A percentile compares a stretch with the other conserved stretches of the same genome.
Conservation (phyloP, 176 grass and related monocot genomes). For the Miscanthus lutarioriparius region DNA sequence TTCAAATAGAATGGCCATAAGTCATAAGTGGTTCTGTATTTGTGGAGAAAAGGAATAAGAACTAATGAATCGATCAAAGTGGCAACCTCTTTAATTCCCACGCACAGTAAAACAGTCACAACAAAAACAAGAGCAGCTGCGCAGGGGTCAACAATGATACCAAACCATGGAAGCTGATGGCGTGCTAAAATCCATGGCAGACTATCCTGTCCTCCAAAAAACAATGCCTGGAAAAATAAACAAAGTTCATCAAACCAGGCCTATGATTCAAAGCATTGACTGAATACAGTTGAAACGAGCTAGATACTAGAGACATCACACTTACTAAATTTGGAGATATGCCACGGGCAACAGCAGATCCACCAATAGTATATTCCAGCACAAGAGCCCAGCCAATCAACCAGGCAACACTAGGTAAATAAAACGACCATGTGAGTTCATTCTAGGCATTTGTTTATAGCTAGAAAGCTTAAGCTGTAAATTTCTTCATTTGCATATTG, state of each 20-base stretch:
- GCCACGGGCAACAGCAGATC: constrained; percentile 93
- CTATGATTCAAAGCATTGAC: constrained; percentile 15
- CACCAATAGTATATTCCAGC: constrained; percentile 94
- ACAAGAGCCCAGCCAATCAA: constrained; percentile 97
- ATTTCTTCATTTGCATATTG: constrained; percentile 4
- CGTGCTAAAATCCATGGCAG: constrained; percentile 85
- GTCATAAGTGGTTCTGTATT: neutral
- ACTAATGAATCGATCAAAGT: constrained; percentile 32
- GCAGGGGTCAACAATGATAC: constrained; percentile 84
- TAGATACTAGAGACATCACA: constrained; percentile 27
- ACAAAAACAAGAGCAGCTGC: constrained; percentile 72
- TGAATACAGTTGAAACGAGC: constrained; percentile 21
- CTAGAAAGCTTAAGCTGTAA: neutral
- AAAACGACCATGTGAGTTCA: constrained; percentile 34
- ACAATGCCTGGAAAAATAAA: constrained; percentile 69
- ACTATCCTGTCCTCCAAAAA: constrained; percentile 88
- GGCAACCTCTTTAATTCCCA: constrained; percentile 90
- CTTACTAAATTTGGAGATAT: constrained; percentile 95
- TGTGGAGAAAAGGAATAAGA: neutral
- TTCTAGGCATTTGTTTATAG: constrained; percentile 17
- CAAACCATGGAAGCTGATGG: constrained; percentile 67
- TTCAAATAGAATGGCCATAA: constrained; percentile 31
- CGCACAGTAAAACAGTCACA: constrained; percentile 69
- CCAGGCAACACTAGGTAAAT: constrained; percentile 80
- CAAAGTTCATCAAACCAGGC: constrained; percentile 15